phyloP scores from a whole-genome alignment of 306 rosid species.

The Trichosanthes truncata region DNA sequence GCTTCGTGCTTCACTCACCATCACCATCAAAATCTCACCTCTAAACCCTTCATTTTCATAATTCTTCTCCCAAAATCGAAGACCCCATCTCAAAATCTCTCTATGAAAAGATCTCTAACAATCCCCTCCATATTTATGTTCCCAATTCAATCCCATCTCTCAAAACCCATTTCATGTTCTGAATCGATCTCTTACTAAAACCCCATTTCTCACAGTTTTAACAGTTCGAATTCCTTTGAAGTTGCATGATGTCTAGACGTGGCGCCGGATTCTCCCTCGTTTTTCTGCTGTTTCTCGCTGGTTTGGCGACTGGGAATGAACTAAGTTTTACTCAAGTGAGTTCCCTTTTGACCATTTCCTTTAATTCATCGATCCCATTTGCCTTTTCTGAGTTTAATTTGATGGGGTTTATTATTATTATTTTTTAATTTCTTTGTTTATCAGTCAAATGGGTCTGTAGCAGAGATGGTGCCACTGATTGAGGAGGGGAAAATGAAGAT shows the following conservation, averaged over 20 bases:
- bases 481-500: slow-evolving; percentile 49
- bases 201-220: neutral
- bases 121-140: neutral
- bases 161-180: neutral
- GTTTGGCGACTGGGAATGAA: slow-evolving; percentile 17
- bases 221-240: neutral
- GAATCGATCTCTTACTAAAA: neutral
- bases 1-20: neutral
- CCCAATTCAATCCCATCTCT: neutral
- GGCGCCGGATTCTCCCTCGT: slow-evolving; percentile 53
- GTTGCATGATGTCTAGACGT: slow-evolving; percentile 33
- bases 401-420: too few species aligned
- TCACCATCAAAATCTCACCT: neutral
- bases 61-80: neutral
- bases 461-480: slow-evolving; percentile 50
- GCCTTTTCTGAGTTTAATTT: neutral
- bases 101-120: neutral
- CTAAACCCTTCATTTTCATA: neutral
- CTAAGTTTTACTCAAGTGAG: slow-evolving; percentile 50
- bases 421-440: slow-evolving; percentile 19
- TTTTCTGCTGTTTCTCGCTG: slow-evolving; percentile 41
- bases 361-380: neutral
- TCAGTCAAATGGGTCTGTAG: slow-evolving; percentile 59
- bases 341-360: slow-evolving; percentile 3
- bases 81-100: neutral